A percentile compares a stretch with the other conserved stretches of the same genome.
Conservation (phyloP, 2,329 filamentous ascomycete genomes). For the Cladosporium sp. region DNA sequence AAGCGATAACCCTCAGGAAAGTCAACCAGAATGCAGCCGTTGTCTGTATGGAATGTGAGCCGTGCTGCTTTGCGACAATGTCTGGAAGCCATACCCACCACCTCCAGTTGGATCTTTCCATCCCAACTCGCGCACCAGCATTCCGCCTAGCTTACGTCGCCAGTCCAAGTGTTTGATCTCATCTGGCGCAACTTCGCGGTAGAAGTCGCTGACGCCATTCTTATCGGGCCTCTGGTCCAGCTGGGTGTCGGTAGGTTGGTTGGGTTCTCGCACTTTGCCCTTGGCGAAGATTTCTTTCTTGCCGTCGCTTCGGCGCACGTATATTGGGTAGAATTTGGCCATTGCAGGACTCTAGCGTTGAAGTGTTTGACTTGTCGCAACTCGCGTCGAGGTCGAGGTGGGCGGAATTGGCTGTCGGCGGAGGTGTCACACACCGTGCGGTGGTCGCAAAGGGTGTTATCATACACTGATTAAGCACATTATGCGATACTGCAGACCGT, state of each 20-base stretch:
- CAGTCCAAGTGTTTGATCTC: conserved; percentile 58
- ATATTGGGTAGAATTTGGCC: conserved; percentile 51
- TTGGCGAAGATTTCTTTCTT: conserved; percentile 51
- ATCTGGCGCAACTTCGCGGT: conserved; percentile 51
- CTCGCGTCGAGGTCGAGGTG: background rate
- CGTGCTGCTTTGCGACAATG: background rate
- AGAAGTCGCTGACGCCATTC: conserved; percentile 57
- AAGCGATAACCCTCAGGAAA: conserved; percentile 59
- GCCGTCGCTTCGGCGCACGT: conserved; percentile 51
- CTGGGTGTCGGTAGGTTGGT: conserved; percentile 54
- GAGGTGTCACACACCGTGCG: no score
- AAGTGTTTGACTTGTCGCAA: background rate
- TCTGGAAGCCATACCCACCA: conserved; percentile 19
- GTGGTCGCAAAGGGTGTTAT: background rate
- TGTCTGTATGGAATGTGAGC: conserved; percentile 30
- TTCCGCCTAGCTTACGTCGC: conserved; percentile 60
- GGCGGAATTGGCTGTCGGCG: background rate
- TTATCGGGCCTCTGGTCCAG: conserved; percentile 53
- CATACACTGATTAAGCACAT: background rate
- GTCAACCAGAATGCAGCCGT: conserved; percentile 53
- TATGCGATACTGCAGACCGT: background rate
- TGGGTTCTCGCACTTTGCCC: conserved; percentile 52
- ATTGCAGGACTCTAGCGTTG: conserved; percentile 29
- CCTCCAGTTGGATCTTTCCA: conserved; percentile 24
- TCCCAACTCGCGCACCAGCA: conserved; percentile 54